Percentiles rank a stretch among this genome's conserved stretches.
Conservation (phyloP, 768 basidiomycete species). For the Flagelloscypha sp. region DNA sequence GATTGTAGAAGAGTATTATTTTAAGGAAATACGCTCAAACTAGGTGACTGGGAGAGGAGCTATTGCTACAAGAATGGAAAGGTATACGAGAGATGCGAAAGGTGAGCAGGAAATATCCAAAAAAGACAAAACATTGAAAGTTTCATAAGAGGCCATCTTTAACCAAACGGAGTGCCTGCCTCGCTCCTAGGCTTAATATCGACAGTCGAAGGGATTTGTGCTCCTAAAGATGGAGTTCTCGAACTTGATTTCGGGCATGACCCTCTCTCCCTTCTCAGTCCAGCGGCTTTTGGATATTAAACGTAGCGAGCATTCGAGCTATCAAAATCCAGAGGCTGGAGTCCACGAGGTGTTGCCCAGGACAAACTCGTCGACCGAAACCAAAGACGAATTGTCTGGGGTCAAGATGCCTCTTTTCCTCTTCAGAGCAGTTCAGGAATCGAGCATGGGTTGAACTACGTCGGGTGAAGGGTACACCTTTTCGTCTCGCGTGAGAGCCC, state of each 20-base stretch:
- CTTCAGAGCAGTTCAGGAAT: conserved; percentile 26
- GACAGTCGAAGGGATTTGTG: no score
- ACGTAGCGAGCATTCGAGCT: conserved; percentile 46
- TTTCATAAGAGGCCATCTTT: no score
- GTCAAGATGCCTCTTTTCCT: conserved; percentile 25
- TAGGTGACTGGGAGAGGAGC: no score
- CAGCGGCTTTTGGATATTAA: conserved; percentile 44
- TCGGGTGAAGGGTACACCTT: conserved; percentile 40
- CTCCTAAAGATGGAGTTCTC: conserved; percentile 61
- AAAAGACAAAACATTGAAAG: no score
- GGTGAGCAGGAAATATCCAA: no score
- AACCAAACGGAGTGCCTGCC: no score
- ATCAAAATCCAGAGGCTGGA: conserved; percentile 54
- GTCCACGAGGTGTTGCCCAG: conserved; percentile 56
- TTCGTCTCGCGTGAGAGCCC: conserved; percentile 36
- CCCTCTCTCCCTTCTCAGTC: conserved; percentile 39
- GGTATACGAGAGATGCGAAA: no score
- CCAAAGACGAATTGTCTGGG: conserved; percentile 41
- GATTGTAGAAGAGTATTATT: no score
- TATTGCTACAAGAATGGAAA: no score
- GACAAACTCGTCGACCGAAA: conserved; percentile 48
- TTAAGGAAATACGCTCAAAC: no score
- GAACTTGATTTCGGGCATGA: conserved; percentile 44
- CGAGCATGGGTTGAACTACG: conserved; percentile 47
- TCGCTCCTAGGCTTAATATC: no score